These are phyloP conservation scores for Berberis thunbergii DNA, from an alignment of 164 flowering plant genomes.

Conservation along the genomic window DNA sequence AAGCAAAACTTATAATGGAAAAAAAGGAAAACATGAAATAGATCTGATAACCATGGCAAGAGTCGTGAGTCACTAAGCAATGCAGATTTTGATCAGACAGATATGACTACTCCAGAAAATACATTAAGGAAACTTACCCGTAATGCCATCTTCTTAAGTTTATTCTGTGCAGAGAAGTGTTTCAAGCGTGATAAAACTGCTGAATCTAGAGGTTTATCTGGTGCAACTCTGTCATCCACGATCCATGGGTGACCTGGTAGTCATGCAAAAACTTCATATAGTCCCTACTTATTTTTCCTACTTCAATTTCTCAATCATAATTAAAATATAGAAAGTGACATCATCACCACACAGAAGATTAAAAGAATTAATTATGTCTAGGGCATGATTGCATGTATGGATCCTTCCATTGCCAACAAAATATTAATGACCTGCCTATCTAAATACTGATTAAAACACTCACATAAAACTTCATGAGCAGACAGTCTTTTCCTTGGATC, in stretches of 20 bases:
- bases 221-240: conserved; percentile 2
- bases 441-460: background rate
- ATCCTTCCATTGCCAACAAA: background rate
- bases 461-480: conserved; percentile 15
- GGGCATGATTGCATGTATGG: too few relatives aligned
- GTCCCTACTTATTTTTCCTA: too few relatives aligned
- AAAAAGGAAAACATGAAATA: too few relatives aligned
- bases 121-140: background rate
- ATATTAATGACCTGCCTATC: too few relatives aligned
- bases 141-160: conserved; percentile 1
- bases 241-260: conserved; percentile 6
- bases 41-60: background rate
- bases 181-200: conserved; percentile 5
- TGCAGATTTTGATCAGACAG: background rate
- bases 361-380: too few relatives aligned
- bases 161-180: conserved; percentile 3
- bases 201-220: conserved; percentile 5
- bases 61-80: too few relatives aligned
- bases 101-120: background rate
- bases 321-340: too few relatives aligned
- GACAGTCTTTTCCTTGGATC: conserved; percentile 17
- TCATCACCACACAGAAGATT: too few relatives aligned
- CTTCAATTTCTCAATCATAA: too few relatives aligned
- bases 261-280: background rate
- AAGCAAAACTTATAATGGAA: too few relatives aligned